A percentile compares a stretch with the other conserved stretches of the same genome.
Conservation (phyloP, 2,329 filamentous ascomycete species). For the Talaromyces sp. region DNA sequence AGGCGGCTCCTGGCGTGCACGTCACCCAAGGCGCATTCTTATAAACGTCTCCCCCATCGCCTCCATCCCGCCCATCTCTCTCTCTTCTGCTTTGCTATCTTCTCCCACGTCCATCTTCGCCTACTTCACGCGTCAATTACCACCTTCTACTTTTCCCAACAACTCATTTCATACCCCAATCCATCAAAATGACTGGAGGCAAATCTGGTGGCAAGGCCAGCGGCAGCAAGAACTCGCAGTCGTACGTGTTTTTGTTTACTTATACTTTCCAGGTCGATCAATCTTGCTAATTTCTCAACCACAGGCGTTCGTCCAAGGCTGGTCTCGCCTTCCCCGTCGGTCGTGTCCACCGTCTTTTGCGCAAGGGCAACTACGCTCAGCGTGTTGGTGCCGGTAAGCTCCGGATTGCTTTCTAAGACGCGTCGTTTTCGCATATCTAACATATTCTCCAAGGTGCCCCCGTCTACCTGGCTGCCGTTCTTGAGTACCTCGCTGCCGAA, state of each 20-base stretch:
- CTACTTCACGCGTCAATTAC: constrained; percentile 13
- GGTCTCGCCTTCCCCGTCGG: constrained; percentile 98
- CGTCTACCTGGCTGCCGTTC: constrained; percentile 93
- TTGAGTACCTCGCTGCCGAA: constrained; percentile 97
- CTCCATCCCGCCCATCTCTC: constrained; percentile 27
- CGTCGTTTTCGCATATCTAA: constrained; percentile 20
- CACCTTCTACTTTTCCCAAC: constrained; percentile 6
- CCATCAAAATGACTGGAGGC: constrained; percentile 82
- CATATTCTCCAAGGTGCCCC: constrained; percentile 59
- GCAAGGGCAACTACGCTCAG: constrained; percentile 99
- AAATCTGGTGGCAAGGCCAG: constrained; percentile 99
- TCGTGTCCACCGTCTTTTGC: constrained; percentile 97
- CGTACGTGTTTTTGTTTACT: constrained; percentile 61
- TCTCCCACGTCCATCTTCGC: constrained; percentile 18
- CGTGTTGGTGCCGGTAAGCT: constrained; percentile 87
- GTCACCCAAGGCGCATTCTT: constrained; percentile 40
- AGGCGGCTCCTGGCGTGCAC: constrained; percentile 34
- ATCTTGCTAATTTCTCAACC: constrained; percentile 14
- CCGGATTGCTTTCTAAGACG: constrained; percentile 5
- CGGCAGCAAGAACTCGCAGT: constrained; percentile 98
- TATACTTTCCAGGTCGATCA: constrained; percentile 13
- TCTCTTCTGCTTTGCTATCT: constrained; percentile 22
- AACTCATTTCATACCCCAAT: background rate
- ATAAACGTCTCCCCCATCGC: constrained; percentile 37
- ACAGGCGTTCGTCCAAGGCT: constrained; percentile 95